phyloP scores from a whole-genome alignment of 345 rosid species.

The Luvunga scandens region DNA sequence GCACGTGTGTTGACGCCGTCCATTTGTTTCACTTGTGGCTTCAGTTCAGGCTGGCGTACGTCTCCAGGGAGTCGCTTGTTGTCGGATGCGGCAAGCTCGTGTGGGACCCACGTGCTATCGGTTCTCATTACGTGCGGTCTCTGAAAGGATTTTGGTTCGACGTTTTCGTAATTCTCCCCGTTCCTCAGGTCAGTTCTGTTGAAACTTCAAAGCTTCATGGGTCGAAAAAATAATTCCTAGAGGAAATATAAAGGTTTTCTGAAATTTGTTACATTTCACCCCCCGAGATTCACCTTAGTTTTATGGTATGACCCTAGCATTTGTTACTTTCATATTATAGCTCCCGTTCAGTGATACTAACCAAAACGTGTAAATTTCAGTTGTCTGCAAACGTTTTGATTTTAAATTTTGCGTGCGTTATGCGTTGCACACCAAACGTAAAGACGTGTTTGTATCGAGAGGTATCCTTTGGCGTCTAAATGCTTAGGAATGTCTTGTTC shows the following conservation, averaged over 20 bases:
- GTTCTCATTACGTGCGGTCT: slow-evolving; percentile 59
- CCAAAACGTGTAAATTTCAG: too few species aligned
- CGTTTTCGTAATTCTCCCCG: slow-evolving; percentile 76
- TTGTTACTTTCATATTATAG: neutral
- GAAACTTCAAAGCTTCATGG: too few species aligned
- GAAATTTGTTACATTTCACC: too few species aligned
- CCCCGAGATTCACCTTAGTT: too few species aligned
- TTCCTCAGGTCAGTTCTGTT: slow-evolving; percentile 66
- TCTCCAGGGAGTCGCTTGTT: slow-evolving; percentile 77
- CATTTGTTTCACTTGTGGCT: slow-evolving; percentile 76
- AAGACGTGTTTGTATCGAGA: too few species aligned
- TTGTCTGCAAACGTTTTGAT: neutral
- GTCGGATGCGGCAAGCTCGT: slow-evolving; percentile 92
- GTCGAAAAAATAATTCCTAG: too few species aligned
- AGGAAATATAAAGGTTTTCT: too few species aligned
- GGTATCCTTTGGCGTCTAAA: neutral
- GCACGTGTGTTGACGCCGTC: slow-evolving; percentile 64
- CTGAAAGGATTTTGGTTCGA: slow-evolving; percentile 88
- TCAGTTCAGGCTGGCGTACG: slow-evolving; percentile 77
- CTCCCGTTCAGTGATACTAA: neutral
- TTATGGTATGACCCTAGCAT: neutral
- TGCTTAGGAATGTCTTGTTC: neutral
- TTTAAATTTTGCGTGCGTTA: too few species aligned
- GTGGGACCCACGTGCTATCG: slow-evolving; percentile 85
- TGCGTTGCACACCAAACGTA: too few species aligned